Evolutionary conservation across 163 green algal genomes (phyloP), one percentile per base, ranked within the genome.

Genomic region (Scenedesmus sp.): DNA sequence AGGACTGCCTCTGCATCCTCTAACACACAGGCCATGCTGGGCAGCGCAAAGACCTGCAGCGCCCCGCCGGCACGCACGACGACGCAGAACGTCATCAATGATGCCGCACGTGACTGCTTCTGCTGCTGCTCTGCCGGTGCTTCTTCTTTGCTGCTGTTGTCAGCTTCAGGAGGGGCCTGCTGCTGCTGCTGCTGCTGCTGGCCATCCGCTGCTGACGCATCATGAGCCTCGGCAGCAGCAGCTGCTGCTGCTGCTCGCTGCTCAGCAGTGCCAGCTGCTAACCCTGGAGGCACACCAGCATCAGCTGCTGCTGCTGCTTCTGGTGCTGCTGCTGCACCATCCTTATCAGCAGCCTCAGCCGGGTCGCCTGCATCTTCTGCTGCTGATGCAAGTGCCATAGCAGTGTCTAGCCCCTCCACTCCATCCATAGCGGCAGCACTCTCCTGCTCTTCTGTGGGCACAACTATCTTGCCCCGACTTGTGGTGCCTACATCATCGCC

Each of bases 31-130:
- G 12, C 55, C 82, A 86, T 90, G 56, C 46, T 54, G 20, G 94
- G 94, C 88, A 96, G 86, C 0, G 83, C 62, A 88, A 92, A 96
- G 2, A 94, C 70, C 67, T 94, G 67, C 70, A 94, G 70, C 66
- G 70, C 74, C 10, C 92, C 92, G n/a, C 54, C 82, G 8, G 56
- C 67, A 55, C 93, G 86, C 15, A 76, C 87, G 20, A 92, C 55
- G 52, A 81, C 91, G 10, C 91, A 77, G 26, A 91, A 94, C n/a
- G 89, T n/a, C 20, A 79, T 52, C 70, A 55, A 34, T 52, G 62
- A 16, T 2, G 88, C 77, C 16, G 81, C 54, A 1, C 81, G 20
- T 54, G 26, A 15, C 54, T 67, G 54, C 54, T 86, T 10, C 62
- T 89, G 84, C 84, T 54, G 12, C 56, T 73, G 55, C 52, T 74